Percentiles rank a stretch among this genome's conserved stretches.
Evolutionary conservation across 495 filamentous ascomycete species (phyloP).

Genomic region (Elaphomyces granulatus): DNA sequence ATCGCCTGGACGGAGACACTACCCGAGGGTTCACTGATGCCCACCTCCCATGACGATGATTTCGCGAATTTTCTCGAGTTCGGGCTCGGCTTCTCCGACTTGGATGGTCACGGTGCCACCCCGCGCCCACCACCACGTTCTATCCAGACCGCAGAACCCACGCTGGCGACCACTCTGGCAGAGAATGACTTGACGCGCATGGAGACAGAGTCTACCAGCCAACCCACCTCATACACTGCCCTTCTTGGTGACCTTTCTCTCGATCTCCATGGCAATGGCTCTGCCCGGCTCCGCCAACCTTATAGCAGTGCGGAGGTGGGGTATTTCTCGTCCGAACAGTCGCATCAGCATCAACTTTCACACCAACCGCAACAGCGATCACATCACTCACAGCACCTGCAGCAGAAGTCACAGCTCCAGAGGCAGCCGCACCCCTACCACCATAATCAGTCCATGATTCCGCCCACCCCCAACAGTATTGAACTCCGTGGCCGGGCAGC

Average conservation of each 20-base stretch:
- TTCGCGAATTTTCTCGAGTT: conserved; percentile 42
- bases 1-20: conserved; percentile 30
- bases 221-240: conserved; percentile 15
- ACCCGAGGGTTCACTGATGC: conserved; percentile 20
- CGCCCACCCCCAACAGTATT: conserved; percentile 85
- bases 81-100: conserved; percentile 34
- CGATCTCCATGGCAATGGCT: no score
- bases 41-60: conserved; percentile 29
- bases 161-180: conserved; percentile 19
- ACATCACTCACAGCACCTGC: conserved; percentile 17
- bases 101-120: conserved; percentile 29
- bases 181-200: conserved; percentile 16
- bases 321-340: conserved; percentile 9
- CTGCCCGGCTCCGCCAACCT: no score
- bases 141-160: conserved; percentile 18
- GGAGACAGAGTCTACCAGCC: conserved; percentile 15
- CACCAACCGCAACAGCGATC: conserved; percentile 40
- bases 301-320: no score
- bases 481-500: conserved; percentile 62
- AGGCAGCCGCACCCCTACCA: conserved; percentile 30
- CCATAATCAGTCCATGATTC: conserved; percentile 52
- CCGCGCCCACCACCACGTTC: conserved; percentile 21
- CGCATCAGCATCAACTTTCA: conserved; percentile 27
- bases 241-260: conserved; percentile 1
- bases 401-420: conserved; percentile 39